Evolutionary conservation across 2,329 filamentous ascomycete species (phyloP), one percentile per base, ranked within the genome.

Genomic region (Botrytis squamosa): DNA sequence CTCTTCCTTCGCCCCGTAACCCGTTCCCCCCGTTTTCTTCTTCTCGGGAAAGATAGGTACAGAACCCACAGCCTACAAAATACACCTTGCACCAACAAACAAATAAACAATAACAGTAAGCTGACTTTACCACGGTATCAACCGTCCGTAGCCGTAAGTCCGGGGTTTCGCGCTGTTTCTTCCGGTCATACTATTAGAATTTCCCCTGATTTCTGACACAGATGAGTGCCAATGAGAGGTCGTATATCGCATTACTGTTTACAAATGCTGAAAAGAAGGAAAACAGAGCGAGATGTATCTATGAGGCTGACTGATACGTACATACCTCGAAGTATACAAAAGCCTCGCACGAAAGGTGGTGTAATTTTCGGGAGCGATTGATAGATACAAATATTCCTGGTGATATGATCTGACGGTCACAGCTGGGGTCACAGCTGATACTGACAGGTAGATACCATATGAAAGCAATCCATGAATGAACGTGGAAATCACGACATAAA

Each of bases 401-500:
- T 42, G 60, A 63, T 18, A 67, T 55, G 46, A 67, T 67, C 22
- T 29, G 46, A 12, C 25, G 3, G 44, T 52, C 42, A 38, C 64
- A 66, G 64, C 65, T 57, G 36, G 18, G 1, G 44, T 52, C 42
- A 49, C 64, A 66, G 64, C 65, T 57, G 36, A 55, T 16, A 29
- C 29, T 65, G 40, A 46, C 40, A 64, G 40, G 7, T 18, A 65
- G n/a, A 10, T 65, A 33, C 40, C 40, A 33, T 62, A 62, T 22
- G 20, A 46, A 46, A 44, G 40, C n/a, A 10, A 46, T 33, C 40
- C 40, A 36, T 33, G 46, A 55, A 68, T 55, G 36, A 42, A 42
- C 49, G 49, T 57, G 66, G 49, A 55, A 68, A 68, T 68, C 49
- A 68, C 66, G 18, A 68, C 36, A 68, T 57, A 33, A 68, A 68